Evolutionary conservation across 805 yeast genomes (phyloP).

Genomic region (Yarrowia sp.): DNA sequence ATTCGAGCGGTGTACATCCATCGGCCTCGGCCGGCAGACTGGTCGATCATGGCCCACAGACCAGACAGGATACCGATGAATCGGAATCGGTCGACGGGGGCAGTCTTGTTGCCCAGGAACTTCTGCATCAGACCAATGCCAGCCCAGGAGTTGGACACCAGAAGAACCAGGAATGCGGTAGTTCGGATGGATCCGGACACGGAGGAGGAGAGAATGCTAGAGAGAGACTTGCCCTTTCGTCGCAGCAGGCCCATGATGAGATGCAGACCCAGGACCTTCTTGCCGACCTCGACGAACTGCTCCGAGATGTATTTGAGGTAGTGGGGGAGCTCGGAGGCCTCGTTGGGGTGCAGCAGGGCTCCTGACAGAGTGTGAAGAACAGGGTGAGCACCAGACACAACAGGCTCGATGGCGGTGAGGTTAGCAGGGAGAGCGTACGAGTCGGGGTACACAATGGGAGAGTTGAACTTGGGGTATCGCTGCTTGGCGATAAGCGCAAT

Average conservation of each 20-base stretch:
- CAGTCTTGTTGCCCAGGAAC: constrained; percentile 36
- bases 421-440: constrained; percentile 31
- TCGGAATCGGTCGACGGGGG: constrained; percentile 40
- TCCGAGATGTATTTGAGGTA: constrained; percentile 33
- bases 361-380: constrained; percentile 37
- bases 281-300: constrained; percentile 34
- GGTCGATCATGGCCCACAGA: constrained; percentile 42
- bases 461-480: constrained; percentile 39
- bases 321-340: constrained; percentile 33
- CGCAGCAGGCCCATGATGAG: constrained; percentile 30
- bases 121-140: constrained; percentile 42
- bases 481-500: constrained; percentile 37
- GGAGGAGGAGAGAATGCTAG: constrained; percentile 28
- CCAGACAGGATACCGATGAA: constrained; percentile 45
- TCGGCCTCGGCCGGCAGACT: constrained; percentile 35
- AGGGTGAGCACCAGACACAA: constrained; percentile 39
- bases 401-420: constrained; percentile 32
- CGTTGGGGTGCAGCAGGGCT: constrained; percentile 39
- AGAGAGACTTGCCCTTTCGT: constrained; percentile 12
- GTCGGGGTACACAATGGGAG: constrained; percentile 36
- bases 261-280: constrained; percentile 38
- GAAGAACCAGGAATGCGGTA: constrained; percentile 38
- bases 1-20: constrained; percentile 40
- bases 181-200: constrained; percentile 37
- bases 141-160: constrained; percentile 42